Conservation (phyloP, 257 asterid species). For the Solanum microdontum region DNA sequence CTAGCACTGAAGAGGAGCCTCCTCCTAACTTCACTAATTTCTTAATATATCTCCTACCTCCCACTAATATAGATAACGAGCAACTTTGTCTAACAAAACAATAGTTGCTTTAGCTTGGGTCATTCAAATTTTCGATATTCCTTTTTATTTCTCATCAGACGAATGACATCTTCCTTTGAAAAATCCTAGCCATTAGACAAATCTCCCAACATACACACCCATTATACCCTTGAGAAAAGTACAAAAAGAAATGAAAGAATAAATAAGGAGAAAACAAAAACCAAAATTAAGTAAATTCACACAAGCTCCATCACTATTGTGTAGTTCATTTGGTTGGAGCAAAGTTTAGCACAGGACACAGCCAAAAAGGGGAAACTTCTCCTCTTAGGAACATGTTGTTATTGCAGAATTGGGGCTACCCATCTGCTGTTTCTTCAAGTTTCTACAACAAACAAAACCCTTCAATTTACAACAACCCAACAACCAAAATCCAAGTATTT, state of each 20-base stretch:
- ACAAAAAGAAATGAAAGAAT: too few relatives aligned
- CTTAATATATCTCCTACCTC: not conserved
- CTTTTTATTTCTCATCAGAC: too few relatives aligned
- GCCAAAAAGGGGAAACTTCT: not conserved
- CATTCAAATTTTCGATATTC: too few relatives aligned
- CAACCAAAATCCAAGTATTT: not conserved
- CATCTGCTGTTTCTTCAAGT: not conserved
- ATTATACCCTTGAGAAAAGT: too few relatives aligned
- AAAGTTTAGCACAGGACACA: not conserved
- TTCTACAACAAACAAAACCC: not conserved
- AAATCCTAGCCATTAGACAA: too few relatives aligned
- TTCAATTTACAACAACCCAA: not conserved
- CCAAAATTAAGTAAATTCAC: not conserved
- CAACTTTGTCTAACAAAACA: accelerated
- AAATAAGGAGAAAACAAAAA: not conserved
- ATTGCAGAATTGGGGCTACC: not conserved
- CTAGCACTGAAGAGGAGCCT: too few relatives aligned
- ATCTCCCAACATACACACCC: too few relatives aligned
- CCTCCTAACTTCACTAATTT: too few relatives aligned
- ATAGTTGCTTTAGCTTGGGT: accelerated
- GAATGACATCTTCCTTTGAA: too few relatives aligned
- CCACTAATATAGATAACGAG: not conserved
- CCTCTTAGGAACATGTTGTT: not conserved
- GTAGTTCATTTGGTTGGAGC: not conserved
- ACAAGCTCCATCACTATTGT: not conserved